These are phyloP conservation scores for Corylus americana DNA, from an alignment of 306 rosid species.

Conservation along the genomic window DNA sequence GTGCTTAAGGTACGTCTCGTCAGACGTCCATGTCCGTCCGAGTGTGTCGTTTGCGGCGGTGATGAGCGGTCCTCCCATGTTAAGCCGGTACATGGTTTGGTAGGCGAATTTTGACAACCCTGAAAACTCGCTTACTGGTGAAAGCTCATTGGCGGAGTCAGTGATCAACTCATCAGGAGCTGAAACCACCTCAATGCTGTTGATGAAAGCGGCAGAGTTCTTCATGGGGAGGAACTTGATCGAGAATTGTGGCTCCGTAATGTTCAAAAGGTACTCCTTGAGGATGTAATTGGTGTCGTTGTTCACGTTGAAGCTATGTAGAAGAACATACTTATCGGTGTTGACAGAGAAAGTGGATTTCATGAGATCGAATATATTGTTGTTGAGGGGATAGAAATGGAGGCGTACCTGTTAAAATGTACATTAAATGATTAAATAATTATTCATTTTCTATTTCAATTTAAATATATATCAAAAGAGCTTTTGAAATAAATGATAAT, in stretches of 20 bases:
- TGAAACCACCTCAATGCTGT: constrained; percentile 53
- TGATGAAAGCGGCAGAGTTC: constrained; percentile 59
- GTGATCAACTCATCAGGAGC: constrained; percentile 42
- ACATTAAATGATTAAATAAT: too few relatives aligned
- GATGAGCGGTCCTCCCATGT: constrained; percentile 53
- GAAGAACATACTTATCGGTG: constrained; percentile 48
- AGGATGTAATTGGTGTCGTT: constrained; percentile 40
- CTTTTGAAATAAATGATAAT: too few relatives aligned
- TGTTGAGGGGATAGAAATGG: constrained; percentile 52
- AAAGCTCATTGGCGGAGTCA: constrained; percentile 30
- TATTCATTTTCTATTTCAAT: too few relatives aligned
- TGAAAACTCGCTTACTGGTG: constrained; percentile 27
- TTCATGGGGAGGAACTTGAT: constrained; percentile 44
- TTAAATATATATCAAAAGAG: too few relatives aligned
- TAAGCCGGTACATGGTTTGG: constrained; percentile 42
- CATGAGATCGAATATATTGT: constrained; percentile 42
- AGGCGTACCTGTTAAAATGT: constrained; percentile 25
- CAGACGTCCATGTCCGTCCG: constrained; percentile 52
- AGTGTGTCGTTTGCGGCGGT: constrained; percentile 50
- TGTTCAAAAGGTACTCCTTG: constrained; percentile 56
- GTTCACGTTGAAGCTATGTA: constrained; percentile 56
- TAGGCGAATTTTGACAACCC: constrained; percentile 34
- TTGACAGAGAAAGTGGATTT: constrained; percentile 55
- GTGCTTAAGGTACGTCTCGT: constrained; percentile 36
- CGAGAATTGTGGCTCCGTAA: constrained; percentile 31